phyloP scores from a whole-genome alignment of 148 eudicot genomes.

The Tetragonia tetragonoides region DNA sequence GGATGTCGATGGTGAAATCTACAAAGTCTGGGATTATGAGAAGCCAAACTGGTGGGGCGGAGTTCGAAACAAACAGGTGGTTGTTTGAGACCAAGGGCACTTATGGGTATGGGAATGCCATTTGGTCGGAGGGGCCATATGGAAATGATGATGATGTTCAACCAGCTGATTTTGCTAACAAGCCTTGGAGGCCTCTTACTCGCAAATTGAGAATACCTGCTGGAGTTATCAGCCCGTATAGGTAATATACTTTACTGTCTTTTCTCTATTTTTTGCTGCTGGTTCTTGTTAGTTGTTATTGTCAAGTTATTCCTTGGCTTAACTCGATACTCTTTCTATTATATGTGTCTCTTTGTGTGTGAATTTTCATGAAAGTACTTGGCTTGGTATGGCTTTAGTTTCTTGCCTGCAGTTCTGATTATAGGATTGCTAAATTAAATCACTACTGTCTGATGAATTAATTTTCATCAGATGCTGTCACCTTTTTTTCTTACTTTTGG shows the following conservation, averaged over 20 bases:
- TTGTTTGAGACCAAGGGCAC: conserved; percentile 96
- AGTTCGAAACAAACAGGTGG: conserved; percentile 93
- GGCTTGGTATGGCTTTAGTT: background rate
- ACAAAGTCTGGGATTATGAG: conserved; percentile 56
- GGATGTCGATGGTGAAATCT: conserved; percentile 83
- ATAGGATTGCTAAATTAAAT: too few species aligned
- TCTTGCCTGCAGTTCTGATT: background rate
- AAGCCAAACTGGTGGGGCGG: conserved; percentile 55
- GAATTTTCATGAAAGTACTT: too few species aligned
- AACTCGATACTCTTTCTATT: background rate
- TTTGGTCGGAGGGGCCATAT: conserved; percentile 80
- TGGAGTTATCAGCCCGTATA: conserved; percentile 79
- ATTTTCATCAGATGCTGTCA: too few species aligned
- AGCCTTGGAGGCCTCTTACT: conserved; percentile 98
- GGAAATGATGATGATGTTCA: conserved; percentile 48
- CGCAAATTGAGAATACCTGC: conserved; percentile 91
- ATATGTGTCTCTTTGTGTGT: background rate
- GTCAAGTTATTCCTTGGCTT: background rate
- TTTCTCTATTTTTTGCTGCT: background rate
- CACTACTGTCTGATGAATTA: too few species aligned
- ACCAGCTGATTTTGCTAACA: conserved; percentile 55
- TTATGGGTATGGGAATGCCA: conserved; percentile 95
- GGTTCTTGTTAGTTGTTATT: background rate
- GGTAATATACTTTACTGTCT: conserved; percentile 39
- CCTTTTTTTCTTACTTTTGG: background rate